A percentile compares a stretch with the other conserved stretches of the same genome.
Evolutionary conservation across 768 basidiomycete genomes (phyloP).

Genomic region (Suillus paluster): DNA sequence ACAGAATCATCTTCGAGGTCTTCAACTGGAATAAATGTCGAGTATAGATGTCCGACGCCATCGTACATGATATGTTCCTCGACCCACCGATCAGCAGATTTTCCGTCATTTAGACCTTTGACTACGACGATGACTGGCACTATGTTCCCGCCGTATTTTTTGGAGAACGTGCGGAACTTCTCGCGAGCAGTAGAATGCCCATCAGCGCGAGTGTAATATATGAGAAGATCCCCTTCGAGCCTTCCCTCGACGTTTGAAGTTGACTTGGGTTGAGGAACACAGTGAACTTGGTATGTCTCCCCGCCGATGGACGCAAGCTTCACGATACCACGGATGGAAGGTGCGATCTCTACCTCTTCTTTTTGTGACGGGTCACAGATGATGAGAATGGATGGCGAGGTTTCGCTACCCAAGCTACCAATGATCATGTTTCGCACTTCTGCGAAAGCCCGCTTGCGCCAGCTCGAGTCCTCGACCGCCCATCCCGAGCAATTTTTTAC

Average conservation of each 20-base stretch:
- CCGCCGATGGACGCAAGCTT: neutral
- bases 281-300: neutral
- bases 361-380: slow-evolving; percentile 3
- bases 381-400: slow-evolving; percentile 4
- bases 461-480: neutral
- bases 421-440: slow-evolving; percentile 7
- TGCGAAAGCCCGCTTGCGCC: slow-evolving; percentile 8
- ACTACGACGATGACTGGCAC: slow-evolving; percentile 25
- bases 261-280: neutral
- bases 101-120: slow-evolving; percentile 9
- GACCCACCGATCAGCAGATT: slow-evolving; percentile 13
- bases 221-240: slow-evolving; percentile 6
- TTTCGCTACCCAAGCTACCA: neutral
- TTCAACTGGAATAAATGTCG: neutral
- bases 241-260: neutral
- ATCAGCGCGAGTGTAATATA: neutral
- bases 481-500: slow-evolving; percentile 17
- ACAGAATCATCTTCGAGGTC: neutral
- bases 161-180: slow-evolving; percentile 14
- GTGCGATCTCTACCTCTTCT: neutral
- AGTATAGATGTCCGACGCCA: neutral
- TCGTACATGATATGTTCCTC: neutral
- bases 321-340: neutral
- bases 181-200: neutral
- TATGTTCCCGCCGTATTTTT: slow-evolving; percentile 16